Percentiles rank a stretch among this genome's conserved stretches.
phyloP scores from a whole-genome alignment of 345 rosid genomes.

The Syzygium jambos region DNA sequence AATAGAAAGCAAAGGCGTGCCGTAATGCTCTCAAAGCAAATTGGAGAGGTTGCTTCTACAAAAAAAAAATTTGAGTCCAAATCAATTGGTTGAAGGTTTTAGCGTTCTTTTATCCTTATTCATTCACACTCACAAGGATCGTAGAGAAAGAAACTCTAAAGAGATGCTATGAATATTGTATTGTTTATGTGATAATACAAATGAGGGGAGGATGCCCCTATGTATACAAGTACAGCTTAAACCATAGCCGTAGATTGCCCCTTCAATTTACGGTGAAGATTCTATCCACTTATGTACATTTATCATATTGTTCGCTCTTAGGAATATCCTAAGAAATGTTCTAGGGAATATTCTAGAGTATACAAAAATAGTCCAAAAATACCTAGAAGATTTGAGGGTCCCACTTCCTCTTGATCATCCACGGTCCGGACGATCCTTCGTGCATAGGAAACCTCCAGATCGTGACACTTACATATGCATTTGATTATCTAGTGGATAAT shows the following conservation, averaged over 20 bases:
- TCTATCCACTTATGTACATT: not conserved
- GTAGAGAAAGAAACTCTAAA: no score
- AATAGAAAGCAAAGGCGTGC: no score
- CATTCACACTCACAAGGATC: no score
- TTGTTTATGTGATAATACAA: no score
- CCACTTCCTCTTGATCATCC: not conserved
- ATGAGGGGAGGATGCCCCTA: not conserved
- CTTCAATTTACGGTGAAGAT: not conserved
- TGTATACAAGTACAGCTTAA: not conserved
- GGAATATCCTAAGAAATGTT: not conserved
- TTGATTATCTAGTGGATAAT: no score
- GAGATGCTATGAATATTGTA: no score
- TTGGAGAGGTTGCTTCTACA: no score
- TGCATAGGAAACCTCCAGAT: not conserved
- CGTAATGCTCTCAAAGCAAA: no score
- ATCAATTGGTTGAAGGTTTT: no score
- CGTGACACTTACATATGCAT: not conserved
- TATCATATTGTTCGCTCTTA: not conserved
- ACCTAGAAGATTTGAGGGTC: not conserved
- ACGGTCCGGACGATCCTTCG: no score
- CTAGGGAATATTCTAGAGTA: not conserved
- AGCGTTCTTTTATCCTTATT: no score
- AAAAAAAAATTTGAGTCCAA: no score
- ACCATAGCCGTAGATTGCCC: rapidly evolving
- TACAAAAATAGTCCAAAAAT: not conserved